A percentile compares a stretch with the other conserved stretches of the same genome.
phyloP scores from a whole-genome alignment of 805 yeast species.

The Candida maltosa region DNA sequence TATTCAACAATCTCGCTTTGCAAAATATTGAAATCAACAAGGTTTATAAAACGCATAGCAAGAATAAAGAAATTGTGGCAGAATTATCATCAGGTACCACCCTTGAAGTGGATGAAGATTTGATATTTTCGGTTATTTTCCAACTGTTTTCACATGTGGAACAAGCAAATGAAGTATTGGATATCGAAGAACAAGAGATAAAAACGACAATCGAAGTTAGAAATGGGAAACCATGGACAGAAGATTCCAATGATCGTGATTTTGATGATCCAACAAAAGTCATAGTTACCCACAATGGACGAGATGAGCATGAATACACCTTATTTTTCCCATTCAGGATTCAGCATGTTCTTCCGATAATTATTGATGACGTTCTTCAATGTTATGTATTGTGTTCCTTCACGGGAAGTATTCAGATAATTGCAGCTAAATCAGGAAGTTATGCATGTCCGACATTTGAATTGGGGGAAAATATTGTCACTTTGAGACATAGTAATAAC shows the following conservation, averaged over 20 bases:
- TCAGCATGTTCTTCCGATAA: slow-evolving; percentile 43
- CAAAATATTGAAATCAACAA: slow-evolving; percentile 28
- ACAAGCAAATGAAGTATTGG: slow-evolving; percentile 6
- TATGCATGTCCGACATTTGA: slow-evolving; percentile 47
- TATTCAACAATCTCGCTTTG: slow-evolving; percentile 31
- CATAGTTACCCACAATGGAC: slow-evolving; percentile 35
- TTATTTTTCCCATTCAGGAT: slow-evolving; percentile 46
- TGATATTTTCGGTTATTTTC: slow-evolving; percentile 34
- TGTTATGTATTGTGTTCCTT: slow-evolving; percentile 59
- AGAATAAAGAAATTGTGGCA: slow-evolving; percentile 17
- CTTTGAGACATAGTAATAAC: slow-evolving; percentile 29
- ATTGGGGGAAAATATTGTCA: slow-evolving; percentile 45
- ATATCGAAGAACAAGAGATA: slow-evolving; percentile 11
- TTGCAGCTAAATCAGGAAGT: slow-evolving; percentile 44
- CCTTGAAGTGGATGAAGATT: slow-evolving; percentile 34
- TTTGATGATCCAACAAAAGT: slow-evolving; percentile 45
- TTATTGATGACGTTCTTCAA: slow-evolving; percentile 26
- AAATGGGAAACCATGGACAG: slow-evolving; percentile 41
- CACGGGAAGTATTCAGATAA: slow-evolving; percentile 49
- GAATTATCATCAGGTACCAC: slow-evolving; percentile 25
- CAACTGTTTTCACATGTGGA: slow-evolving; percentile 26
- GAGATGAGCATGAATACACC: slow-evolving; percentile 25
- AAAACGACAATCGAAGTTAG: slow-evolving; percentile 37
- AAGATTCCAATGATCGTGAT: slow-evolving; percentile 43
- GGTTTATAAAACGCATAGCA: slow-evolving; percentile 16